Base-by-base conservation (phyloP, 306 rosid species). In the Amphicarpaea edgeworthii region DNA sequence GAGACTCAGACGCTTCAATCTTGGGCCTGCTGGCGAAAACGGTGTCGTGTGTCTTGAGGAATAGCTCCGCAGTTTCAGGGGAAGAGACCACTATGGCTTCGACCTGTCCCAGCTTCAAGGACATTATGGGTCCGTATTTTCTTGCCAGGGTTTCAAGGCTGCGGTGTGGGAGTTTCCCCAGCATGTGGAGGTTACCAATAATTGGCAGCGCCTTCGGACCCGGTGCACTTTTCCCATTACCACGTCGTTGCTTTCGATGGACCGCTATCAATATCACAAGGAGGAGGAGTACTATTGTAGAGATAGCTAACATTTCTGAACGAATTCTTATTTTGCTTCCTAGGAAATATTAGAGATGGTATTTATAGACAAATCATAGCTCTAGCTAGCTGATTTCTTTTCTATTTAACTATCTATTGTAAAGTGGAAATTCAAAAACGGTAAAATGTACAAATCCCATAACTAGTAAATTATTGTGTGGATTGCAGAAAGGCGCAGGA, bases 1-100 rank as follows among this genome's bases (percentile, higher is more conserved):
- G 1, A 28, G 1, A 10, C 12, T 86, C 45, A 0, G 68, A 9
- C 0, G 68, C 73, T 40, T 83, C 45, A 15, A 9, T 10, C 6
- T 7, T 59, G 0, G 83, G 83, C 12, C 86, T 28, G 32, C 34
- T 73, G 0, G 86, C 73, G 0, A 78, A 83, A 8, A 8, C 12
- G 3, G 28, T 28, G 80, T 87, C 88, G 10, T 84, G 82, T 17
- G 87, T 85, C 75, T 75, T 85, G 34, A 89, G 90, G 77, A 87
- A 85, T 3, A 68, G 79, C 53, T 89, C 75, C 0, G 90, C 91
- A 0, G 84, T 60, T 40, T 23, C 50, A 2, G 90, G 62, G 17
- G 90, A 80, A 0, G 88, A 80, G 30, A 86, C 45, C 42, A 80
- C 84, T 3, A 86, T 67, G 40, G 80, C 0, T 14, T 63, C 82